A percentile compares a stretch with the other conserved stretches of the same genome.
These are phyloP conservation scores for Cyclotella choctawhatcheeana DNA, from an alignment of 108 stramenopile species.

Conservation along the genomic window DNA sequence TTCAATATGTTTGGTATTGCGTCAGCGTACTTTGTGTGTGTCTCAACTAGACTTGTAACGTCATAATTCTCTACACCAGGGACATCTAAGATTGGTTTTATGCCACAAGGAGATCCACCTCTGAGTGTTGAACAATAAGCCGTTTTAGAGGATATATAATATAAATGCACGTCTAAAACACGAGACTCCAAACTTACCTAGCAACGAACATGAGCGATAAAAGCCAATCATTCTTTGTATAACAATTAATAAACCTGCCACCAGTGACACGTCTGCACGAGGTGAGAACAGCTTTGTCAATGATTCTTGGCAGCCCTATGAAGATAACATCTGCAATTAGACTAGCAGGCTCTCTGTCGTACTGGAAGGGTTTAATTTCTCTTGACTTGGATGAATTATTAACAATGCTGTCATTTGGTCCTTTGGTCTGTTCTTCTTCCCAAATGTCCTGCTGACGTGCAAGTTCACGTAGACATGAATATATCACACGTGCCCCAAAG, in stretches of 20 bases:
- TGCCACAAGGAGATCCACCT: conserved; percentile 49
- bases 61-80: conserved; percentile 69
- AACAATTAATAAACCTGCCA: conserved; percentile 89
- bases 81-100: conserved; percentile 35
- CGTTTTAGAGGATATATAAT: too few species aligned
- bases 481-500: conserved; percentile 91
- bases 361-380: conserved; percentile 30
- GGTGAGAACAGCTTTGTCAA: conserved; percentile 55
- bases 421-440: conserved; percentile 51
- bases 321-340: conserved; percentile 87
- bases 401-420: neutral
- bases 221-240: conserved; percentile 80
- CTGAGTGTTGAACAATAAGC: too few species aligned
- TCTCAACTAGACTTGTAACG: conserved; percentile 55
- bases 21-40: conserved; percentile 57
- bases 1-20: conserved; percentile 63
- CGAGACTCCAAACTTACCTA: conserved; percentile 23
- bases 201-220: conserved; percentile 71
- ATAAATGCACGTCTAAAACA: too few species aligned
- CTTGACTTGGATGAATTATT: conserved; percentile 28
- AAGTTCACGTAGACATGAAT: conserved; percentile 79
- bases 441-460: conserved; percentile 68
- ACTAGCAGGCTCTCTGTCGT: conserved; percentile 67
- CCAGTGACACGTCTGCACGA: conserved; percentile 73
- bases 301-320: conserved; percentile 64